Evolutionary conservation across 805 yeast species (phyloP).

Genomic region (Starmerella scarabaei): DNA sequence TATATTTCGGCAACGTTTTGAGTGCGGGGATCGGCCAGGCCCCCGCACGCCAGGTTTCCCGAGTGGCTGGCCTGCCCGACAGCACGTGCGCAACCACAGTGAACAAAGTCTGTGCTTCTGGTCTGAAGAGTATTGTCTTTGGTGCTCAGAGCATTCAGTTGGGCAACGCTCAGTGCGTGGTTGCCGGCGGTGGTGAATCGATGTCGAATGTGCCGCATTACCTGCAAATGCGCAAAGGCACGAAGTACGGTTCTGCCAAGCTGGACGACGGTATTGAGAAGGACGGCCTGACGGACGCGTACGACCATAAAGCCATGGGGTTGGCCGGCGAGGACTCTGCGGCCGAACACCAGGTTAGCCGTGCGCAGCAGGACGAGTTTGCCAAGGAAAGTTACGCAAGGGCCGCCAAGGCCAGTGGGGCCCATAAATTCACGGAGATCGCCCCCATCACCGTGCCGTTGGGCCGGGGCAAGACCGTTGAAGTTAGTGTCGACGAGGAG

Average conservation of each 20-base stretch:
- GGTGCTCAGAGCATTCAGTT: slow-evolving; percentile 84
- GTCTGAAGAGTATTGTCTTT: slow-evolving; percentile 77
- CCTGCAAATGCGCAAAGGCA: slow-evolving; percentile 76
- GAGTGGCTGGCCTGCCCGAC: slow-evolving; percentile 74
- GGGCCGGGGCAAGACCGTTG: slow-evolving; percentile 70
- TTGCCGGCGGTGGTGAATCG: slow-evolving; percentile 96
- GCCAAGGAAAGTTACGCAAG: slow-evolving; percentile 75
- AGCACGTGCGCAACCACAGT: slow-evolving; percentile 77
- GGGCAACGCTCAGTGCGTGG: slow-evolving; percentile 82
- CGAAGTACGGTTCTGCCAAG: slow-evolving; percentile 71
- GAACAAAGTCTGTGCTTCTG: slow-evolving; percentile 96
- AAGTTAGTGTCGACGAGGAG: slow-evolving; percentile 74
- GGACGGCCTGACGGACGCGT: slow-evolving; percentile 91
- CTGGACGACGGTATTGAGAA: slow-evolving; percentile 79
- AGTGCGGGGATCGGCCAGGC: slow-evolving; percentile 93
- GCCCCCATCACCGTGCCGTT: slow-evolving; percentile 77
- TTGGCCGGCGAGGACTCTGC: slow-evolving; percentile 96
- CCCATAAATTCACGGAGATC: slow-evolving; percentile 78
- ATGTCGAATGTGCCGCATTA: slow-evolving; percentile 95
- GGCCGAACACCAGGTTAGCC: slow-evolving; percentile 54
- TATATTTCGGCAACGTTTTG: slow-evolving; percentile 82
- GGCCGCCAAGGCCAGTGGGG: slow-evolving; percentile 69
- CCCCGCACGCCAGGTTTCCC: slow-evolving; percentile 97
- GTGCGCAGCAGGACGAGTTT: slow-evolving; percentile 81
- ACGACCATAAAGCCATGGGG: slow-evolving; percentile 84